phyloP scores from a whole-genome alignment of 176 grass and related monocot genomes.

The Rhynchospora tenuis region DNA sequence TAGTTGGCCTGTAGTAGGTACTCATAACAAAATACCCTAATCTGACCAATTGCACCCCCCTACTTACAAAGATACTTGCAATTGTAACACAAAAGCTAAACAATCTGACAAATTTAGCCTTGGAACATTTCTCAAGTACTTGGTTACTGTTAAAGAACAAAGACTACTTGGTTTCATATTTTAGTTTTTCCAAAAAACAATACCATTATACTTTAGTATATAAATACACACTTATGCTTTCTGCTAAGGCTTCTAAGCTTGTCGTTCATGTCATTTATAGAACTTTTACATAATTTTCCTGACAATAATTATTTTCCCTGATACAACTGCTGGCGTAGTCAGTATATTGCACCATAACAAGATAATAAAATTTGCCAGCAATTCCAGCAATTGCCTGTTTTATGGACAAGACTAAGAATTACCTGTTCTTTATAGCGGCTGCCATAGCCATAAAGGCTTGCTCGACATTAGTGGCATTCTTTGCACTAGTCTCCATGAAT shows the following conservation, averaged over 20 bases:
- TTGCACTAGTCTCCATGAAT: conserved; percentile 92
- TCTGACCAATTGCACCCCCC: not conserved
- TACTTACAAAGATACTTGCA: not conserved
- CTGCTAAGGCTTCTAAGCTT: not conserved
- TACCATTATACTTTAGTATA: not conserved
- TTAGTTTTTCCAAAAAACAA: not conserved
- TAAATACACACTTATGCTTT: not conserved
- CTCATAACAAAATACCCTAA: not conserved
- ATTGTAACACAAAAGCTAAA: not conserved
- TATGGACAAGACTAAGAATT: not conserved
- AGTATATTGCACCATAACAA: not conserved
- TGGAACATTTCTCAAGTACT: not conserved
- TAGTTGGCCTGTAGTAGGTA: not conserved
- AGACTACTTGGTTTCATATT: not conserved
- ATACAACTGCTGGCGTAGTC: not conserved
- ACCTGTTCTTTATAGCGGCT: conserved; percentile 62
- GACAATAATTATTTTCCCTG: not conserved
- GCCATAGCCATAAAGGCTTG: conserved; percentile 78
- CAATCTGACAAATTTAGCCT: not conserved
- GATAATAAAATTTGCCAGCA: not conserved
- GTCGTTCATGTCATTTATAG: not conserved
- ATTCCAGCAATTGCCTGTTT: not conserved
- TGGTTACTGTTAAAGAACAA: not conserved
- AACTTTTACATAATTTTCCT: not conserved
- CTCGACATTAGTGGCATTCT: conserved; percentile 75